Percentiles rank a stretch among this genome's conserved stretches.
phyloP scores from a whole-genome alignment of 176 grass and related monocot species.

The Eragrostis curvula region DNA sequence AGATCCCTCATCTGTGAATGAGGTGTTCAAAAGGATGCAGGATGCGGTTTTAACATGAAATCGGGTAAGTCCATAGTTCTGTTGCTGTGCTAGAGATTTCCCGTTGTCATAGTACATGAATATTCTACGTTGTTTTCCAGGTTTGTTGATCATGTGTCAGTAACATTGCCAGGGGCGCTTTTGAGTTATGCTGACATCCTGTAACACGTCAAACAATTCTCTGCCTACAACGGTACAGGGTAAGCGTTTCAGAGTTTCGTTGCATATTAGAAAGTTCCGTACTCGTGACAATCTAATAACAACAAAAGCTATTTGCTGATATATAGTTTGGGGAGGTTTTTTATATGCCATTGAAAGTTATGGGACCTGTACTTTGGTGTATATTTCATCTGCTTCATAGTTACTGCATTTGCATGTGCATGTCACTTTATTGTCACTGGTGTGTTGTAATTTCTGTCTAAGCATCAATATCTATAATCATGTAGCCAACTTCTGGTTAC shows the following conservation, averaged over 20 bases:
- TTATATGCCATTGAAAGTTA: background rate
- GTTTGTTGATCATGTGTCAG: constrained; percentile 18
- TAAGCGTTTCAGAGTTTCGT: background rate
- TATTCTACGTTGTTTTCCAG: constrained; percentile 13
- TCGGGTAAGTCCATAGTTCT: constrained; percentile 14
- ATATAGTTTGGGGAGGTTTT: background rate
- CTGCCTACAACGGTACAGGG: background rate
- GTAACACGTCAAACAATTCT: constrained; percentile 5
- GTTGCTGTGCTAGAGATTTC: background rate
- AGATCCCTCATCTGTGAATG: constrained; percentile 57
- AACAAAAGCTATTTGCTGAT: background rate
- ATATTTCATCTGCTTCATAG: background rate
- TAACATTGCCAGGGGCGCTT: constrained; percentile 3
- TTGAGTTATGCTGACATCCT: background rate
- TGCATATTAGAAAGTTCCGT: background rate
- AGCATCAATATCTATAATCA: constrained; percentile 8
- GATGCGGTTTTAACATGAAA: constrained; percentile 35
- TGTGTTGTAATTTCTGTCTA: constrained; percentile 14
- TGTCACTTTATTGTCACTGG: background rate
- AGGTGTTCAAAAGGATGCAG: constrained; percentile 61
- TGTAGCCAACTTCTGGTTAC: constrained; percentile 7
- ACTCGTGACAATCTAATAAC: constrained; percentile 1
- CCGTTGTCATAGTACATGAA: constrained; percentile 12
- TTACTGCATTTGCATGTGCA: background rate
- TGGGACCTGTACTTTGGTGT: background rate